Percentiles rank a stretch among this genome's conserved stretches.
Evolutionary conservation across 495 filamentous ascomycete species (phyloP).

Genomic region (Aspergillus diversus): DNA sequence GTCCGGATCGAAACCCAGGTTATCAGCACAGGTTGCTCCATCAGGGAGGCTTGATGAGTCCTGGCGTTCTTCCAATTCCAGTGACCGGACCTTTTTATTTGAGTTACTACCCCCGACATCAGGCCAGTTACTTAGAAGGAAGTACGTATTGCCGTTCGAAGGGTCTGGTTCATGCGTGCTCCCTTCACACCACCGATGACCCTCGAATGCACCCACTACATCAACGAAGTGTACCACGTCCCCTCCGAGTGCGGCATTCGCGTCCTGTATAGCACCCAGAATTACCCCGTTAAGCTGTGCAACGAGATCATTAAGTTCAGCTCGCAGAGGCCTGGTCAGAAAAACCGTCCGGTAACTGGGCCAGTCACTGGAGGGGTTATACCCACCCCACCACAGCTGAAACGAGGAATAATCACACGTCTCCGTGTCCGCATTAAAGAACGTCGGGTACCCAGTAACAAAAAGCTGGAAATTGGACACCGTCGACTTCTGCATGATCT

Average conservation of each 20-base stretch:
- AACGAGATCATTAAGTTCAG: neutral
- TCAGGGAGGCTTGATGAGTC: neutral
- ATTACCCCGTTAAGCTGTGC: neutral
- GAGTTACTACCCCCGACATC: neutral
- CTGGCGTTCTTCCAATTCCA: neutral
- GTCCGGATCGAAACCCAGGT: neutral
- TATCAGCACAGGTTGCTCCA: neutral
- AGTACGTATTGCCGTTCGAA: neutral
- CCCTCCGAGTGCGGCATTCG: neutral
- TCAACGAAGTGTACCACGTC: neutral
- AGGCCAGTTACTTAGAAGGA: neutral
- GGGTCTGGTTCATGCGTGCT: neutral
- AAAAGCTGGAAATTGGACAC: neutral
- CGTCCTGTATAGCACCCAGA: neutral
- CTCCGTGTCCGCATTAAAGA: conserved; percentile 4
- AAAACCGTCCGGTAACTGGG: neutral
- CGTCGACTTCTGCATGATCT: neutral
- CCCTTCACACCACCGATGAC: conserved; percentile 1
- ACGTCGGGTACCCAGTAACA: conserved; percentile 7
- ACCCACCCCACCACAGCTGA: neutral
- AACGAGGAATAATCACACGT: neutral
- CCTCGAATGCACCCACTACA: neutral
- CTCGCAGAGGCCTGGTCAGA: neutral
- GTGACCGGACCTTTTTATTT: neutral
- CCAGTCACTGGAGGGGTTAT: neutral